Evolutionary conservation across 164 flowering plant genomes (phyloP), one percentile per base, ranked within the genome.

Genomic region (Vitis amurensis): DNA sequence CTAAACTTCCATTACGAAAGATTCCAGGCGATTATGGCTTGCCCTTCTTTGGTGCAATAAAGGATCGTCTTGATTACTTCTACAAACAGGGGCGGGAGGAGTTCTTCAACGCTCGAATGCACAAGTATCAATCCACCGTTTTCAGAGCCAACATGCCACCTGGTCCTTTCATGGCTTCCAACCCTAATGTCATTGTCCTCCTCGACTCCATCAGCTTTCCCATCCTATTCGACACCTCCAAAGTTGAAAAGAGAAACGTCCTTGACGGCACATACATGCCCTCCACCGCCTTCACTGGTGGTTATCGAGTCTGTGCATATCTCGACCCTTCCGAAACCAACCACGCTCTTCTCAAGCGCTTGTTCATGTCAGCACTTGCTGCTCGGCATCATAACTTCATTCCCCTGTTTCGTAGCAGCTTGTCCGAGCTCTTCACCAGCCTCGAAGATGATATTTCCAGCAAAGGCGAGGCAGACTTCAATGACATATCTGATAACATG

Each of bases 141-240:
- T 79, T 80, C 74, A 55, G 79, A 13, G 27, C 86, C 66, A 82
- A 82, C 77, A 75, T 82, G 80, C 83, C 84, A 9, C 86, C 84
- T 0, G 86, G 88, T 4, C 83, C 83, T 0, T 74, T 79, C 73
- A 70, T 85, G 14, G 30, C 85, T 11, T n/a, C 58, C 3, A 50
- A 79, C 74, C 64, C 89, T 0, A 37, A 51, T 2, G 89, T 80
- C 63, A 47, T 83, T 27, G 80, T 67, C 17, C 61, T 85, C 11
- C 85, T 83, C 49, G 88, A 85, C 61, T 82, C 70, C 13, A 11
- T 30, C 4, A 67, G 72, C 61, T 85, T 85, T 62, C 80, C 85
- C 4, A 60, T 76, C 59, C 83, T 85, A 61, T 83, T 83, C 61
- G 88, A 85, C 77, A 55, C 57, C 5, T 23, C 76, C 16, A 81